phyloP scores from a whole-genome alignment of 305 asterid genomes.

The Fraxinus floribunda region DNA sequence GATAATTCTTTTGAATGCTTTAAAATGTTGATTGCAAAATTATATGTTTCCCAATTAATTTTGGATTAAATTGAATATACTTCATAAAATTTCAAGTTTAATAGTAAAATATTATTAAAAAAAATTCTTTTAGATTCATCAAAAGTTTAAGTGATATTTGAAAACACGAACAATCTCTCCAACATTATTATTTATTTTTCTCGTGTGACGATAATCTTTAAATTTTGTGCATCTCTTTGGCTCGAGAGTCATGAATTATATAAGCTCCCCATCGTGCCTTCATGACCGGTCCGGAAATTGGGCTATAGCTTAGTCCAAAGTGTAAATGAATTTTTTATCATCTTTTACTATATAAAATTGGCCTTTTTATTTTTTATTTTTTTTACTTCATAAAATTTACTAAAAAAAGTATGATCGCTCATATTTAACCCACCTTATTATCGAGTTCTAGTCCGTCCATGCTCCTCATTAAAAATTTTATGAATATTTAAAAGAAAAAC shows the following conservation, averaged over 20 bases:
- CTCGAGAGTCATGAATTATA: neutral
- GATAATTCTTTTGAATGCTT: neutral
- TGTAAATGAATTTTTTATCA: neutral
- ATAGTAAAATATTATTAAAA: neutral
- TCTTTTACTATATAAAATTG: neutral
- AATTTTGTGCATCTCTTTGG: too few relatives aligned
- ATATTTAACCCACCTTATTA: too few relatives aligned
- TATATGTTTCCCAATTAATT: neutral
- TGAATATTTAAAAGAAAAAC: too few relatives aligned
- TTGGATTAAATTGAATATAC: too few relatives aligned
- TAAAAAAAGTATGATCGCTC: too few relatives aligned
- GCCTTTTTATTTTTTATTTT: too few relatives aligned
- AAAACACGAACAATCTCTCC: neutral
- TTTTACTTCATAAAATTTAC: neutral
- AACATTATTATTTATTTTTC: neutral
- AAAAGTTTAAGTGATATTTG: too few relatives aligned
- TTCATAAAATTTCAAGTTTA: neutral
- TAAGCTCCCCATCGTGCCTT: neutral
- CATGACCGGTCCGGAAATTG: too few relatives aligned
- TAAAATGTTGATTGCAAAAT: neutral
- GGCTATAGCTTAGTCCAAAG: neutral
- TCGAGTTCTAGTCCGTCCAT: too few relatives aligned
- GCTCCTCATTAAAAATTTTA: too few relatives aligned
- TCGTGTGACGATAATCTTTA: neutral
- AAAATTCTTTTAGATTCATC: too few relatives aligned